Base-by-base conservation (phyloP, 495 filamentous ascomycete species). In the Pseudotulostoma volvatum region DNA sequence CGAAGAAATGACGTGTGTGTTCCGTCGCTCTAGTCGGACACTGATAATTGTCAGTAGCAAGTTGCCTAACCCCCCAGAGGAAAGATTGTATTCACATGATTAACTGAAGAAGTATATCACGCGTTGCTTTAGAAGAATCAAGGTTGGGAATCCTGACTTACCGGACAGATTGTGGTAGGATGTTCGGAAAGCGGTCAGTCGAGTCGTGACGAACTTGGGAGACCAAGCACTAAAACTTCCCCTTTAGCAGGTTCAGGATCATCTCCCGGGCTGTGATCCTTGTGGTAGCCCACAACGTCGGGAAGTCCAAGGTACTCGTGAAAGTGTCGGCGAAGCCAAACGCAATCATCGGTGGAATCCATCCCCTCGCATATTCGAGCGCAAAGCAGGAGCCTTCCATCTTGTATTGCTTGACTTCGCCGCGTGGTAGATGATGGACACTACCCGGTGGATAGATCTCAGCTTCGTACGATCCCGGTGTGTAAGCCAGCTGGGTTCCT, bases 331-430 rank as follows among this genome's bases (percentile, higher is more conserved):
- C 78, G 52, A 76, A 87, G 13, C 84, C 84, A 59, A 92, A 90
- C 57, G 77, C 75, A 18, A 92, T 63, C 84, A 92, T 90, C 43
- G 77, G 79, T 37, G 84, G 84, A 57, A 92, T 87, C 81, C 81
- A 90, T 48, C 84, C 84, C 48, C 81, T 74, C 17, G 83, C 84
- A 62, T 87, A 84, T 67, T 90, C 84, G 37, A 92, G 72, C 31
- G 84, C 84, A 53, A 84, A 87, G 70, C 84, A 92, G 33, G 68
- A 68, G 33, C 68, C 68, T 40, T 77, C 72, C 76, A 84, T 83
- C 68, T 71, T 75, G 64, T 90, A 90, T 70, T 92, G 84, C 70
- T 85, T 85, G 42, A 78, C 80, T 41, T 68, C 57, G 43, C 82
- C 83, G 49, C 84, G 74, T 18, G 46, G 66, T 47, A 92, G 68